Evolutionary conservation across 1,284 basidiomycete genomes (phyloP).

Genomic region (Pisolithus thermaeus): DNA sequence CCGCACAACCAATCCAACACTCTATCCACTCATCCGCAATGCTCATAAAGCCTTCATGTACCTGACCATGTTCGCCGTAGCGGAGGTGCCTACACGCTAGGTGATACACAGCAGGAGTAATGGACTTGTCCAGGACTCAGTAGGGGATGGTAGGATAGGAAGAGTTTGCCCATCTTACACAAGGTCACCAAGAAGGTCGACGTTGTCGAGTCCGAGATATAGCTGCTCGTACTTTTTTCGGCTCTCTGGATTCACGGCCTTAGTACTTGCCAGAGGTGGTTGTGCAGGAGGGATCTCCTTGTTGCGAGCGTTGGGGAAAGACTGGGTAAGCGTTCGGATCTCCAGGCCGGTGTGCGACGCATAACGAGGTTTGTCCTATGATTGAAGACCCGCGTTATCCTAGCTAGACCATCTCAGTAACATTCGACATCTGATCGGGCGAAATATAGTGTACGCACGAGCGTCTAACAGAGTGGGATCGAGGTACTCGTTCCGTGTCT

Average conservation of each 20-base stretch:
- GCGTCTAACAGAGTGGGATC: constrained; percentile 58
- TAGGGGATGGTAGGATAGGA: not conserved
- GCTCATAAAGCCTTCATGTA: constrained; percentile 25
- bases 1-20: constrained; percentile 75
- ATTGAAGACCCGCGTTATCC: constrained; percentile 58
- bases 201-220: constrained; percentile 56
- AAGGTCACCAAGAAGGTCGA: constrained; percentile 48
- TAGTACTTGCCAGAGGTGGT: constrained; percentile 28
- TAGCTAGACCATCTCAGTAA: constrained; percentile 37
- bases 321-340: constrained; percentile 43
- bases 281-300: constrained; percentile 44
- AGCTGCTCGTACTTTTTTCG: constrained; percentile 64
- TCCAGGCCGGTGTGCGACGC: constrained; percentile 25
- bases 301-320: constrained; percentile 60
- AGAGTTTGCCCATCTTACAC: constrained; percentile 32
- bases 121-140: constrained; percentile 47
- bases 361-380: constrained; percentile 32
- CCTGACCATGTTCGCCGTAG: constrained; percentile 26
- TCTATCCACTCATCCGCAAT: constrained; percentile 56
- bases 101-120: constrained; percentile 59
- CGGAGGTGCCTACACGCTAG: constrained; percentile 51
- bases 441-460: constrained; percentile 37
- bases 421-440: constrained; percentile 1
- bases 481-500: constrained; percentile 45
- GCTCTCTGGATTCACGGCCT: constrained; percentile 58